Base-by-base conservation (phyloP, 495 filamentous ascomycete genomes). In the Daldinia childiae region DNA sequence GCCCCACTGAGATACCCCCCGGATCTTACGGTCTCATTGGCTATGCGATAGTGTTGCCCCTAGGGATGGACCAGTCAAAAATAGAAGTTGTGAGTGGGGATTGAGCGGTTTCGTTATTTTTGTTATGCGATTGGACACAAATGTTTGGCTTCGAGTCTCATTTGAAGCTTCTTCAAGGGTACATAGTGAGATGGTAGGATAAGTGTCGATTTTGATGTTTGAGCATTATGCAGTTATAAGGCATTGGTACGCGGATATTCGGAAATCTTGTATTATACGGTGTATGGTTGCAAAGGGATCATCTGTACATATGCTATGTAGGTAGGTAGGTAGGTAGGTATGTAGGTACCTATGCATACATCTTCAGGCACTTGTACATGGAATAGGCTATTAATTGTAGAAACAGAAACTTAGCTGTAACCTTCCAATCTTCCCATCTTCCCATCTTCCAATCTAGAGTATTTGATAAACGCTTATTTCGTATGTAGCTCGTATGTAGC, bases 51-150 rank as follows among this genome's bases (percentile, higher is more conserved):
- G 60, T 64, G 29, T 36, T 57, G 45, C 48, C 39, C 52, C 62
- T 60, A 64, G 54, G 32, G 50, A 55, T 54, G 17, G 39, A 5
- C 62, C 60, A 62, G 71, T 74, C 71, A 66, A 74, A 74, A 74
- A 74, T 74, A 74, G 71, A 71, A 63, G 15, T 34, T n/a, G 30
- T 26, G 14, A 36, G 58, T 71, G 58, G 67, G 30, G 38, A 61
- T 21, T 24, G 2, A 32, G 32, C 43, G 12, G 30, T 38, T 30
- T 38, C 9, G 56, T 19, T 32, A 52, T 43, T 38, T 30, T 38
- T 7, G 56, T 19, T 32, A 52, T 43, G 19, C 19, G 30, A 68
- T 73, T 73, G 65, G 70, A 27, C 51, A 43, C 12, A 15, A 27
- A 43, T 8, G 17, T 39, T 34, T 66, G 57, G 58, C 30, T 58